Base-by-base conservation (phyloP, 805 yeast genomes). In the Saccharomycopsis javanensis region DNA sequence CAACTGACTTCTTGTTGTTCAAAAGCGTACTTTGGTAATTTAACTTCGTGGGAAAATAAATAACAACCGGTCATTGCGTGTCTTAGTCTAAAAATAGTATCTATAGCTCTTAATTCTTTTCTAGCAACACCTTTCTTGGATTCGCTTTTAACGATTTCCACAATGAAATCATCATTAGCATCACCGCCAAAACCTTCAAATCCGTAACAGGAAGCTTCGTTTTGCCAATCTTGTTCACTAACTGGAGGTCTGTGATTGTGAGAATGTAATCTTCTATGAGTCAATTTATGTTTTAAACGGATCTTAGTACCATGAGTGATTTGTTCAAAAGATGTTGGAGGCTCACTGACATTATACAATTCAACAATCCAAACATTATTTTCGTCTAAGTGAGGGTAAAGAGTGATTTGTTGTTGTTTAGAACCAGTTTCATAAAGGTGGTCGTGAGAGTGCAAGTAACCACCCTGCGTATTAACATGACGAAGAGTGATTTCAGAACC, bases 1-100 rank as follows among this genome's bases (percentile, higher is more conserved):
- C 91, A 79, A 2, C 91, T 81, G 55, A 87, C 95, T 72, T 87
- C 96, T 69, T 84, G 91, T 70, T 87, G 96, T 61, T 82, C 86
- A 63, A 82, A 85, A 0, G 86, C 95, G 91, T 94, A 86, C 55
- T 79, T 80, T 60, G 96, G 96, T 65, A 87, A 76, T 67, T 85
- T 85, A 13, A 78, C 80, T 57, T 80, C 84, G 63, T 82, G 85
- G n/a, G 94, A 83, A 69, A 86, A 87, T 64, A 87, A 72, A 66
- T 81, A 83, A 71, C 88, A 79, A 57, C 90, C 90, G 27, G 86
- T 76, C 86, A 85, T 82, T 34, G 90, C 91, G 65, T 87, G 95
- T 69, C 79, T 80, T 63, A 87, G 75, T 72, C 87, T 78, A 73
- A 87, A 84, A 45, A 85, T 76, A 27, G 94, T 81, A 50, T 83